Evolutionary conservation across 345 rosid genomes (phyloP), one percentile per base, ranked within the genome.

Genomic region (Euphorbia peplus): DNA sequence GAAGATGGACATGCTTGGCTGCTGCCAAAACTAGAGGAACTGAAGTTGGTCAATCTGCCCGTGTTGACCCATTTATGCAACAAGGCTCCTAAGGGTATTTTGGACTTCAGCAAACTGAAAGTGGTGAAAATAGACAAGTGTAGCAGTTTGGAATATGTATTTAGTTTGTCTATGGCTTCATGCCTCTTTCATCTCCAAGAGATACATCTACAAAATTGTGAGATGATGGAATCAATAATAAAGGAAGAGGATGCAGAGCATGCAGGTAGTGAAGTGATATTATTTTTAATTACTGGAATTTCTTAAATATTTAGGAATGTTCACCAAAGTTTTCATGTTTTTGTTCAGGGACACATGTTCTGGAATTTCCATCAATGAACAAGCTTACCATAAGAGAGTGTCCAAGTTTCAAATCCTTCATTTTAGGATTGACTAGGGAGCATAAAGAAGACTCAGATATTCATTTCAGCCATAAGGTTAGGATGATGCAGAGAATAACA

Each of bases 11-110:
- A 2, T 39, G 42, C 9, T 39, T 8, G 42, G 9, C 42, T 39
- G 8, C 42, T 39, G 8, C 8, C 4, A 11, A 1, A 39, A 39
- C 9, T 39, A 39, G 9, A 39, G 5, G 42, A 39, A 39, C 0
- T 39, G 8, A 5, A 39, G 8, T 22, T 61, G 3, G 22, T 10
- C 12, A 44, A 61, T 61, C 50, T 61, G 21, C 47, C 65, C 11
- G 39, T 3, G 65, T n/a, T 61, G 65, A 61, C 16, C 28, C 65
- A 61, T 7, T 19, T 61, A 21, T 61, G 65, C 48, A 61, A 5
- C 26, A 35, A 35, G 19, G 52, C 16, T 47, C 52, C 52, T 15
- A 1, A 0, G 4, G 52, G n/a, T 3, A 50, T 50, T 50, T 50
- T 50, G 24, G 54, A 50, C 21, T 50, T 50, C 54, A 50, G 9